phyloP scores from a whole-genome alignment of 345 rosid species.

The Eucalyptus polyanthemos region DNA sequence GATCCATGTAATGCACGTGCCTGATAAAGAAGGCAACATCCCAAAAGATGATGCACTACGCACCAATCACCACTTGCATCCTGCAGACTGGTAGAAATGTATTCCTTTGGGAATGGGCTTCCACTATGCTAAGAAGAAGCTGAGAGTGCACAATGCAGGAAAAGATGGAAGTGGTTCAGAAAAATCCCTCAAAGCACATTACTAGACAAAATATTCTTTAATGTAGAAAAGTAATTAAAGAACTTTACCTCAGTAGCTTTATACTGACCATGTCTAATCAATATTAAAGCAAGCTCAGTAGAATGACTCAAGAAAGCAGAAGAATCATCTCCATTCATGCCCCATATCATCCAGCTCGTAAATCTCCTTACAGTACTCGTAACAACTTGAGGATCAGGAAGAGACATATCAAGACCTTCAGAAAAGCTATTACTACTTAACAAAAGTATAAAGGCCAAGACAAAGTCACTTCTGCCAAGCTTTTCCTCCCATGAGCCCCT shows the following conservation, averaged over 20 bases:
- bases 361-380: conserved; percentile 45
- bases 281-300: conserved; percentile 58
- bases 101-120: conserved; percentile 61
- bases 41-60: conserved; percentile 81
- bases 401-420: conserved; percentile 17
- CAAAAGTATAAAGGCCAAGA: conserved; percentile 60
- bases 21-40: conserved; percentile 86
- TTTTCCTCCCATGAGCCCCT: conserved; percentile 68
- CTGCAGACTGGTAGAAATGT: conserved; percentile 58
- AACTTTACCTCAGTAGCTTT: conserved; percentile 75
- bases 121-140: conserved; percentile 59
- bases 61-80: conserved; percentile 71
- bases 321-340: conserved; percentile 49
- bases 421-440: conserved; percentile 22
- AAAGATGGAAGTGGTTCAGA: not conserved
- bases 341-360: conserved; percentile 78
- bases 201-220: not conserved
- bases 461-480: conserved; percentile 76
- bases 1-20: conserved; percentile 46
- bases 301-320: conserved; percentile 60
- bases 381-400: conserved; percentile 48
- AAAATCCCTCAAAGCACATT: not conserved
- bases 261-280: conserved; percentile 73
- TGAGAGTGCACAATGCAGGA: not conserved
- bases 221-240: not conserved